Percentiles rank a stretch among this genome's conserved stretches.
phyloP scores from a whole-genome alignment of 345 rosid species.

The Eucalyptus urophylla region DNA sequence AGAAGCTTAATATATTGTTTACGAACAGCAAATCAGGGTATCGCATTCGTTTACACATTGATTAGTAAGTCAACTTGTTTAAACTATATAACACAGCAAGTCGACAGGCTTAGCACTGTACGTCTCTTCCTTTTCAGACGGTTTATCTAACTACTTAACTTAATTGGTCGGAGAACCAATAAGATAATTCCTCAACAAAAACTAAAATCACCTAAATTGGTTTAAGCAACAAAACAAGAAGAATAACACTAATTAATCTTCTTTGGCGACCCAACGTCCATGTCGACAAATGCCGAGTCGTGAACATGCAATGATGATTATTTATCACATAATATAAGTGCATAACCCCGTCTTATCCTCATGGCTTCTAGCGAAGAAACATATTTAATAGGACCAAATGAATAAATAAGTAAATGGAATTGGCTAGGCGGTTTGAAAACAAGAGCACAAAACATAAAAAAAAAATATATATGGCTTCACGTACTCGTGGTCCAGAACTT shows the following conservation, averaged over 20 bases:
- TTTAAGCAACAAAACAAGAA: background rate
- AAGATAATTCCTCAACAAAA: background rate
- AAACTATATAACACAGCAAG: background rate
- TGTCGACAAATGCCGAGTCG: constrained; percentile 5
- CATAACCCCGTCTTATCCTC: background rate
- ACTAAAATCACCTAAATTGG: background rate
- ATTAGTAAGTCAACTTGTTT: constrained; percentile 35
- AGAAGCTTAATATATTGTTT: background rate
- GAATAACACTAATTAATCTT: background rate
- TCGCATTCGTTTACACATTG: constrained; percentile 9
- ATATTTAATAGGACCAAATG: background rate
- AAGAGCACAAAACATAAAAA: background rate
- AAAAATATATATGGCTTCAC: background rate
- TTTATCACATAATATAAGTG: background rate
- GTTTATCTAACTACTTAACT: background rate
- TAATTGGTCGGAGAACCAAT: background rate
- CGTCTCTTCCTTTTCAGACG: background rate
- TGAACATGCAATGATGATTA: background rate
- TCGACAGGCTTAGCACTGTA: background rate
- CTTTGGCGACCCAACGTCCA: background rate
- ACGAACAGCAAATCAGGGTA: background rate
- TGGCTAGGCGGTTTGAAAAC: background rate
- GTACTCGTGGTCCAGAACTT: background rate
- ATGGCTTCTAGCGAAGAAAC: background rate
- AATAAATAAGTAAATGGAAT: background rate